phyloP scores from a whole-genome alignment of 148 eudicot species.

The Camellia granthamiana region DNA sequence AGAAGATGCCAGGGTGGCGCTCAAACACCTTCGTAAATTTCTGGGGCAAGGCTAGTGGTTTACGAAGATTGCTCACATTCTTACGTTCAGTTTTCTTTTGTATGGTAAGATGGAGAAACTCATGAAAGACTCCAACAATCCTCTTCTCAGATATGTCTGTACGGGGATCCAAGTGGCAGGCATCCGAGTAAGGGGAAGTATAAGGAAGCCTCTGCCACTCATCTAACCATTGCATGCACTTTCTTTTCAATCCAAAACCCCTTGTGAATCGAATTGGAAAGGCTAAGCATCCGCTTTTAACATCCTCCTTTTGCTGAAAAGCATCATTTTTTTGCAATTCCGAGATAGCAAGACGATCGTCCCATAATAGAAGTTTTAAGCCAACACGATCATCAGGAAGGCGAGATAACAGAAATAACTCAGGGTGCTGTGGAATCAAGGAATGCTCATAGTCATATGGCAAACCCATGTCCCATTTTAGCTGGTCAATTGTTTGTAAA shows the following conservation, averaged over 20 bases:
- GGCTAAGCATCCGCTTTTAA: conserved; percentile 30
- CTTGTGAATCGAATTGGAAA: conserved; percentile 75
- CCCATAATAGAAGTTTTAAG: conserved; percentile 64
- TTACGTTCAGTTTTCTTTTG: conserved; percentile 64
- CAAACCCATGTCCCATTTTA: conserved; percentile 92
- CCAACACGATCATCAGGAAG: conserved; percentile 77
- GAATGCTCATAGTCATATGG: conserved; percentile 61
- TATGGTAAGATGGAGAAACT: conserved; percentile 76
- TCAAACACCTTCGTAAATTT: conserved; percentile 93
- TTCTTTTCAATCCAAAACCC: conserved; percentile 83
- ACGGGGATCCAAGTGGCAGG: conserved; percentile 79
- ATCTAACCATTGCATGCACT: conserved; percentile 74
- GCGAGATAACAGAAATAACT: conserved; percentile 47
- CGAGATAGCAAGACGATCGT: conserved; percentile 53
- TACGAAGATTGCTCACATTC: conserved; percentile 81
- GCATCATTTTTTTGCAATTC: conserved; percentile 48
- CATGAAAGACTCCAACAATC: conserved; percentile 83
- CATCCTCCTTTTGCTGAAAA: conserved; percentile 24
- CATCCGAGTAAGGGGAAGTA: conserved; percentile 72
- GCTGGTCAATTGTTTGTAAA: conserved; percentile 72
- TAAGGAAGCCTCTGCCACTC: conserved; percentile 95
- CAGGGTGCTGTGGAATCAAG: conserved; percentile 36
- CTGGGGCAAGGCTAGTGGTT: conserved; percentile 68
- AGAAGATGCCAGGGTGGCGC: conserved; percentile 89
- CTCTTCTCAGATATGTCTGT: conserved; percentile 92